phyloP scores from a whole-genome alignment of 768 basidiomycete genomes.

The Kwoniella europaea region DNA sequence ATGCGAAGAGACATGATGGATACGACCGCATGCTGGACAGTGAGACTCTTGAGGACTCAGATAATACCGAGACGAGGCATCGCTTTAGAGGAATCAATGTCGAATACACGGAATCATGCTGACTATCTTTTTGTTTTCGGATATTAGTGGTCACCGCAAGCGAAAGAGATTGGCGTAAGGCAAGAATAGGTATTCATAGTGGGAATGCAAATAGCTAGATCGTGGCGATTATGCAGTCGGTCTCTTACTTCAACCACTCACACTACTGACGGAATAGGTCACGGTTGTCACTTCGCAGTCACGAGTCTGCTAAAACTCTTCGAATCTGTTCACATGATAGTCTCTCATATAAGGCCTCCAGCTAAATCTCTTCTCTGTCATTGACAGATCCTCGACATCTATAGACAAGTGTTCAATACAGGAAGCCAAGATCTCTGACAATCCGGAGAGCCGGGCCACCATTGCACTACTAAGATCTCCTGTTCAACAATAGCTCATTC shows the following conservation, averaged over 20 bases:
- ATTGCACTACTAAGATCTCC: too few species aligned
- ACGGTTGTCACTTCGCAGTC: not conserved
- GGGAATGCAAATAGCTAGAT: not conserved
- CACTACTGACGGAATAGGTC: not conserved
- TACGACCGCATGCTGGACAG: not conserved
- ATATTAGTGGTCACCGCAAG: slow-evolving; percentile 56
- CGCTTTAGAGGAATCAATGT: not conserved
- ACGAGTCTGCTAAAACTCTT: too few species aligned
- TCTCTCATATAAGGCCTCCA: too few species aligned
- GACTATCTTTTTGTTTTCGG: not conserved
- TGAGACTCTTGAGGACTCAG: too few species aligned
- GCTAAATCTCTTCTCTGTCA: too few species aligned
- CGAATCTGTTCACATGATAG: too few species aligned
- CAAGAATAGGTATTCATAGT: slow-evolving; percentile 33
- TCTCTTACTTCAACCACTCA: not conserved
- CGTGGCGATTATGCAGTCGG: not conserved
- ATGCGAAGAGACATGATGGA: not conserved
- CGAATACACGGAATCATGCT: not conserved
- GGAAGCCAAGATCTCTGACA: too few species aligned
- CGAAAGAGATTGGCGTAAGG: slow-evolving; percentile 51
- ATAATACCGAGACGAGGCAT: not conserved
- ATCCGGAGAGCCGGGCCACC: too few species aligned
- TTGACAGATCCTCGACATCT: too few species aligned
- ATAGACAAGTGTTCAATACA: too few species aligned
- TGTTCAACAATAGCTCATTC: too few species aligned